Evolutionary conservation across 2,329 filamentous ascomycete species (phyloP).

Genomic region (Colletotrichum chlorophyti): DNA sequence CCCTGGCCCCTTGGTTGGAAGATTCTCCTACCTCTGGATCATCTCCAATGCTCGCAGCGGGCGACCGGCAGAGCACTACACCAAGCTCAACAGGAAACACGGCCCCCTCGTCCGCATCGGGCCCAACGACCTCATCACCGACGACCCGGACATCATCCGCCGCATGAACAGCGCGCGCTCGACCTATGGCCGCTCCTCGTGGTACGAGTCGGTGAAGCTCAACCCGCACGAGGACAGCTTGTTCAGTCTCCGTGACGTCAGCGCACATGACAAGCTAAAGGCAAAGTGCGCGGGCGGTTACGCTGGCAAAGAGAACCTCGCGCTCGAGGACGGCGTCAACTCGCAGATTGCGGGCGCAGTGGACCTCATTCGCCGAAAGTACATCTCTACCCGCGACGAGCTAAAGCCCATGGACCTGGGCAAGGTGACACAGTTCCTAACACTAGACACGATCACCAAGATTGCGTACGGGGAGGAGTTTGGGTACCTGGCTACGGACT

Average conservation of each 20-base stretch:
- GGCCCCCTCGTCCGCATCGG: constrained; percentile 31
- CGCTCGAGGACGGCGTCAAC: constrained; percentile 48
- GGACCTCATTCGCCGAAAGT: constrained; percentile 19
- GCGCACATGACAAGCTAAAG: constrained; percentile 43
- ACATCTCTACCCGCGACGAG: constrained; percentile 24
- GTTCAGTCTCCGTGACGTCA: constrained; percentile 38
- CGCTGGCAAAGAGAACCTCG: constrained; percentile 58
- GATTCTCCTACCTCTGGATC: constrained; percentile 28
- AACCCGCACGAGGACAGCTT: constrained; percentile 26
- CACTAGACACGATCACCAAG: constrained; percentile 56
- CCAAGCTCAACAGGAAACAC: constrained; percentile 11
- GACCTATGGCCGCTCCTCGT: constrained; percentile 25
- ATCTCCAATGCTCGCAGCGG: constrained; percentile 19
- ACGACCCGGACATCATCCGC: constrained; percentile 28
- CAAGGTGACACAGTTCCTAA: constrained; percentile 51
- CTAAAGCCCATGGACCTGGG: constrained; percentile 47
- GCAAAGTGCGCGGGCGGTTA: constrained; percentile 40
- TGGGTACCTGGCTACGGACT: constrained; percentile 48
- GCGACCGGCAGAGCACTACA: constrained; percentile 10
- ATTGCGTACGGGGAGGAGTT: constrained; percentile 53
- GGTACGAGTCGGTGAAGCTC: constrained; percentile 28
- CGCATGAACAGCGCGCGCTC: constrained; percentile 25
- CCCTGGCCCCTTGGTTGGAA: constrained; percentile 12
- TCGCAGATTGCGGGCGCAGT: constrained; percentile 8
- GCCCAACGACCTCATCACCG: constrained; percentile 30